Conservation (phyloP, 306 rosid species). For the Aeschynomene evenia region DNA sequence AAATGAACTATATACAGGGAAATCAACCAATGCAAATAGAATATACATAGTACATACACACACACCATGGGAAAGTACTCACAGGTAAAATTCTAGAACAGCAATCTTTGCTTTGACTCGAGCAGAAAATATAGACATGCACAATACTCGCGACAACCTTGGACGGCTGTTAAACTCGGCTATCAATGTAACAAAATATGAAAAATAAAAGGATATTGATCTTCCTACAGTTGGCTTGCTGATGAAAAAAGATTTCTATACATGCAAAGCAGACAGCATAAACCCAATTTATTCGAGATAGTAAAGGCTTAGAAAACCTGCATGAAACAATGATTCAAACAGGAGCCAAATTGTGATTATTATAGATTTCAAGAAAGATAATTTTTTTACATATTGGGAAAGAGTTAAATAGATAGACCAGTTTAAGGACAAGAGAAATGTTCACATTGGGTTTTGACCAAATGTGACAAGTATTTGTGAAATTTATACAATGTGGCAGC, state of each 20-base stretch:
- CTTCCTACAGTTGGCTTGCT: slow-evolving; percentile 14
- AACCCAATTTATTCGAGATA: slow-evolving; percentile 20
- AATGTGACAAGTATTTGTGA: slow-evolving; percentile 69
- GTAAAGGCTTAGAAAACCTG: slow-evolving; percentile 25
- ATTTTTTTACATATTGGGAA: slow-evolving; percentile 39
- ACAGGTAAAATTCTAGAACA: slow-evolving; percentile 11
- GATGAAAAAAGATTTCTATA: slow-evolving; percentile 27
- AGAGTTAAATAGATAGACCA: slow-evolving; percentile 39
- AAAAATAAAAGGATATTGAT: slow-evolving; percentile 18
- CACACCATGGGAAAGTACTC: background rate
- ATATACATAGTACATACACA: background rate
- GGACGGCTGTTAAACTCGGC: slow-evolving; percentile 1
- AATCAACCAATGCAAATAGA: slow-evolving; percentile 21
- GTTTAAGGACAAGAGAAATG: slow-evolving; percentile 56
- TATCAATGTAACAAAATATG: slow-evolving; percentile 24
- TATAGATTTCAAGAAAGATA: slow-evolving; percentile 39
- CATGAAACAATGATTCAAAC: slow-evolving; percentile 38
- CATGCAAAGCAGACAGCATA: slow-evolving; percentile 24
- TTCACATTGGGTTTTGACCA: slow-evolving; percentile 70
- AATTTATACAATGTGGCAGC: slow-evolving; percentile 74
- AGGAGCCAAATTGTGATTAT: slow-evolving; percentile 41
- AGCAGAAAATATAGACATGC: background rate
- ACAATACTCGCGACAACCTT: slow-evolving; percentile 1
- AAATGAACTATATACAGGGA: slow-evolving; percentile 22
- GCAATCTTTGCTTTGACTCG: background rate